Evolutionary conservation across 2,329 filamentous ascomycete genomes (phyloP), one percentile per base, ranked within the genome.

Genomic region (Scytalidium lignicola): DNA sequence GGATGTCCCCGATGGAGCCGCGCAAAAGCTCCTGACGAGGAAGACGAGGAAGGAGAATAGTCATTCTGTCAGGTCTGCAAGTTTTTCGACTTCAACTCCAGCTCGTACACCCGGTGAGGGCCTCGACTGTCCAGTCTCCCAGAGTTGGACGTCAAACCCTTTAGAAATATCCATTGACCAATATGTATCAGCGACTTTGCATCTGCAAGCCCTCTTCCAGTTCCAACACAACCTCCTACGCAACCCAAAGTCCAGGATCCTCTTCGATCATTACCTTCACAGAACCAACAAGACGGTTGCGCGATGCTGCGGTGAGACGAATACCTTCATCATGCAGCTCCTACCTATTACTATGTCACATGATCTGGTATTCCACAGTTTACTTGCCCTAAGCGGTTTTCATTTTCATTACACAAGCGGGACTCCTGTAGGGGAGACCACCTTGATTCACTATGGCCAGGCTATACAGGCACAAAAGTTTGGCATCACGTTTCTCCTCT

Each of bases 251-350:
- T 46, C 44, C 7, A 21, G 26, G 18, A 19, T 21, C 15, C 44
- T 46, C 21, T 46, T 46, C 26, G 26, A 46, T 18, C 44, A 46
- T 18, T 46, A 46, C 19, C n/a, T 46, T 3, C 15, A 46, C 26
- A 18, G 44, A 18, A 46, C 44, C 2, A n/a, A 39, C 21, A 46
- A 46, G 26, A 46, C 37, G 3, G 2, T 46, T 20, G 21, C 44
- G 10, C 9, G n/a, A 9, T 46, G 21, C 17, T 17, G 37, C 18
- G 44, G 44, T 7, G 29, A 8, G 18, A 46, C n/a, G 23, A 46
- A 46, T 18, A 20, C 44, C 2, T 46, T 46, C 23, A 17, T 46
- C 10, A 13, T 39, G 4, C 15, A 46, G 23, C 44, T 46, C 3
- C 10, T 46, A 8, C 44, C 44, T 9, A 46, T 46, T n/a, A 23